Base-by-base conservation (phyloP, 768 basidiomycete species). In the Phanerochaete sordida region DNA sequence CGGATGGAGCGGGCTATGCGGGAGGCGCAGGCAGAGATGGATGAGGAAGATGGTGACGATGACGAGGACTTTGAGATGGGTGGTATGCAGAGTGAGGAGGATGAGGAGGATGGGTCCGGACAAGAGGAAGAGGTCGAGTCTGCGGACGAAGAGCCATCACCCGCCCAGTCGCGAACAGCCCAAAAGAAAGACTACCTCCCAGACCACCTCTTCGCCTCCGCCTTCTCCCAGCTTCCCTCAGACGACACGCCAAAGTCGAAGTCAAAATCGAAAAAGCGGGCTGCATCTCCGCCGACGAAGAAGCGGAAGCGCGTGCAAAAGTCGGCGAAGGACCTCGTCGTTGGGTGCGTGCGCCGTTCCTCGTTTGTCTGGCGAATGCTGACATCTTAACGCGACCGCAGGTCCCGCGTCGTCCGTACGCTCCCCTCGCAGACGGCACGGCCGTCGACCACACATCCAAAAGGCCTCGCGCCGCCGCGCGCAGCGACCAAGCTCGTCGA, bases 201-300 rank as follows among this genome's bases (percentile, higher is more conserved):
- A 1, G 87, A 88, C 65, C 82, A 86, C 62, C 74, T 88, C 21
- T 90, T 89, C 69, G 64, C 73, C 0, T 76, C 84, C 60, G 86
- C 85, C 0, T 83, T 86, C 63, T 74, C 80, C 1, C 72, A 69
- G 43, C 50, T 61, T 5, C 56, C 59, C 1, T 19, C 59, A 27
- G 61, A 65, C 64, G 65, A 66, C 61, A 56, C 58, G 33, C 65
- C 30, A 62, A 73, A 27, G 30, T 66, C 30, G 62, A 73, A 31
- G 28, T 6, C 46, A 28, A 50, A 51, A 19, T 26, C 37, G 24
- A 51, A 24, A 16, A 53, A 58, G 12, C 56, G 50, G 61, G 65
- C 58, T 63, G 64, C 68, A 59, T 57, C 66, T 55, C 62, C 61
- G 53, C 56, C 55, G 61, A 37, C 52, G 2, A 62, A 67, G 69